phyloP scores from a whole-genome alignment of 2,329 filamentous ascomycete species.

The Colletotrichum sp. region DNA sequence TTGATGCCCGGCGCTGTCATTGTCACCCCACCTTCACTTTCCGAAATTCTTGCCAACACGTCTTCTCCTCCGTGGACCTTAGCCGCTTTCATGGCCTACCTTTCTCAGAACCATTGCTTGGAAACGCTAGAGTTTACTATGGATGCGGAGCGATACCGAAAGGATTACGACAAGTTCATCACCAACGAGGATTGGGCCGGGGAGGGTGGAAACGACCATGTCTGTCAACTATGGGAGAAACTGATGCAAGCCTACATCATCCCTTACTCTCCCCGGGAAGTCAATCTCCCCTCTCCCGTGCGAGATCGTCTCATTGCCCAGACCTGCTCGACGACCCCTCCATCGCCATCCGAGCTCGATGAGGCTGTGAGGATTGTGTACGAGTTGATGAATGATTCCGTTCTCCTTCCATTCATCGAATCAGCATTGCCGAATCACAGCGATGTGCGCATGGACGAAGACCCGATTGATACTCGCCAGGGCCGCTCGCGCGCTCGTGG shows the following conservation, averaged over 20 bases:
- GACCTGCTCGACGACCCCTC: constrained; percentile 64
- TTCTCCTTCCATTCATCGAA: constrained; percentile 90
- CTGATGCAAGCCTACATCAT: constrained; percentile 90
- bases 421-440: constrained; percentile 49
- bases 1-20: constrained; percentile 47
- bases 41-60: constrained; percentile 86
- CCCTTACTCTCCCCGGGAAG: constrained; percentile 83
- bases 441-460: constrained; percentile 40
- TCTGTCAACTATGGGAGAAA: constrained; percentile 85
- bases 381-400: constrained; percentile 97
- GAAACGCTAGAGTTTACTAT: constrained; percentile 97
- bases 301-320: constrained; percentile 79
- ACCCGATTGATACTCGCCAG: constrained; percentile 38
- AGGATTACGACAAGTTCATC: constrained; percentile 55
- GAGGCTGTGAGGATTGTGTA: constrained; percentile 87
- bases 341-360: constrained; percentile 77
- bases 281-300: constrained; percentile 87
- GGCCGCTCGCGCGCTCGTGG: constrained; percentile 43
- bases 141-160: constrained; percentile 85
- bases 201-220: constrained; percentile 61
- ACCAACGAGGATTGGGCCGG: constrained; percentile 44
- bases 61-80: constrained; percentile 90
- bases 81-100: constrained; percentile 92
- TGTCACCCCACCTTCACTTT: constrained; percentile 68
- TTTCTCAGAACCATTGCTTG: constrained; percentile 95